Percentiles rank a stretch among this genome's conserved stretches.
phyloP scores from a whole-genome alignment of 2,329 filamentous ascomycete genomes.

The Dactylellina parvicollis region DNA sequence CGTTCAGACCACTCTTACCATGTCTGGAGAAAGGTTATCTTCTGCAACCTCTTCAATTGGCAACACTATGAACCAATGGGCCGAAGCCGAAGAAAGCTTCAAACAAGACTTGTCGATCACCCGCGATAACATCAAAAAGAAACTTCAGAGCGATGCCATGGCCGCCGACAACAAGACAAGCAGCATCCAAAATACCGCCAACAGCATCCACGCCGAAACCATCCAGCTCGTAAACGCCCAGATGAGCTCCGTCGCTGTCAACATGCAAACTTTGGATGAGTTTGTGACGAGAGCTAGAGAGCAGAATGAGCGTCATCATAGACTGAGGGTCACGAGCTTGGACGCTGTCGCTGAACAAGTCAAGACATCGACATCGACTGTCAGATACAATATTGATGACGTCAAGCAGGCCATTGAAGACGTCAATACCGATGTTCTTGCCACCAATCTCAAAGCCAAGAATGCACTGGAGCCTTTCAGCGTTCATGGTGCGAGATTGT shows the following conservation, averaged over 20 bases:
- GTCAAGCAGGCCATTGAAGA: slow-evolving; percentile 42
- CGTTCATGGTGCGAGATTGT: slow-evolving; percentile 66
- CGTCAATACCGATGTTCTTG: slow-evolving; percentile 67
- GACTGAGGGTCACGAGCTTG: slow-evolving; percentile 61
- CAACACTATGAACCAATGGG: slow-evolving; percentile 78
- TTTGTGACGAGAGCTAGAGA: slow-evolving; percentile 84
- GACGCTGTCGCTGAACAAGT: slow-evolving; percentile 42
- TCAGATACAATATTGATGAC: slow-evolving; percentile 50
- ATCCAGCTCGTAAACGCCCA: slow-evolving; percentile 89
- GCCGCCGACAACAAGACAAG: slow-evolving; percentile 78
- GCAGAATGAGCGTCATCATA: slow-evolving; percentile 81
- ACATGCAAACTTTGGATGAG: slow-evolving; percentile 89
- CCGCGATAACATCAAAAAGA: slow-evolving; percentile 79
- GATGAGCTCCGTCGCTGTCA: slow-evolving; percentile 83
- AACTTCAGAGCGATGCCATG: slow-evolving; percentile 64
- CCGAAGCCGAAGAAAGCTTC: slow-evolving; percentile 73
- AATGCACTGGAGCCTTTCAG: slow-evolving; percentile 71
- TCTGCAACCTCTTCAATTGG: slow-evolving; percentile 73
- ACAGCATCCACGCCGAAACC: slow-evolving; percentile 88
- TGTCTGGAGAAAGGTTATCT: slow-evolving; percentile 73
- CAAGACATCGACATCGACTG: slow-evolving; percentile 15
- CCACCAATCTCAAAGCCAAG: slow-evolving; percentile 67
- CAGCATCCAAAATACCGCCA: slow-evolving; percentile 83
- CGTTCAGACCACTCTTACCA: slow-evolving; percentile 73
- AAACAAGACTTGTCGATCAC: slow-evolving; percentile 77